A percentile compares a stretch with the other conserved stretches of the same genome.
These are phyloP conservation scores for Ophiocordyceps camponoti-floridani DNA, from an alignment of 2,329 filamentous ascomycete species.

Conservation along the genomic window DNA sequence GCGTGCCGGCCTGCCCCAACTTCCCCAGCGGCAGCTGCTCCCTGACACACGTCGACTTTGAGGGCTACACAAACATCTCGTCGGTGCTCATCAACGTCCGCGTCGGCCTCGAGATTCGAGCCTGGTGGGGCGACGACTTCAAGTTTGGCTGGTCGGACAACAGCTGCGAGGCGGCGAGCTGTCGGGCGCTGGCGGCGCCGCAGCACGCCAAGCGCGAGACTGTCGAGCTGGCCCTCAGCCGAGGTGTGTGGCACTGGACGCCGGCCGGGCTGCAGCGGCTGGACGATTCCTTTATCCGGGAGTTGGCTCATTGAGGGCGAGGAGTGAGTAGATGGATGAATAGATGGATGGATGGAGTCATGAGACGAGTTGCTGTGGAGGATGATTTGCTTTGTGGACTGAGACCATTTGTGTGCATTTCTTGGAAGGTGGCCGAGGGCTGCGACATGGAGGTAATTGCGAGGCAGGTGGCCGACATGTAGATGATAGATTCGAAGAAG, in stretches of 20 bases:
- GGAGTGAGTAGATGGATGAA: conserved; percentile 1
- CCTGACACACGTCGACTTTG: conserved; percentile 16
- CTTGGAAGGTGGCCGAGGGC: conserved; percentile 15
- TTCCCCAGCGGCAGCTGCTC: conserved; percentile 15
- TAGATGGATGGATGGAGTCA: background rate
- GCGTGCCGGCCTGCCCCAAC: conserved; percentile 17
- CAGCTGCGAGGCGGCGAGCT: conserved; percentile 18
- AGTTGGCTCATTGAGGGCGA: conserved; percentile 10
- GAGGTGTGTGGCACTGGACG: conserved; percentile 17
- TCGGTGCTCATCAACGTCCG: conserved; percentile 19
- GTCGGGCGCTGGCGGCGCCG: conserved; percentile 11
- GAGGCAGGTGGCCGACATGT: conserved; percentile 8
- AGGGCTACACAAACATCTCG: conserved; percentile 19
- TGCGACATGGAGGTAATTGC: conserved; percentile 13
- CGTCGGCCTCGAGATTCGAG: conserved; percentile 17
- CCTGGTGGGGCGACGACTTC: conserved; percentile 24
- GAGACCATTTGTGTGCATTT: conserved; percentile 15
- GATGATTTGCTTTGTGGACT: conserved; percentile 12
- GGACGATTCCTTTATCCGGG: conserved; percentile 13
- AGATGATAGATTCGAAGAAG: conserved; percentile 4
- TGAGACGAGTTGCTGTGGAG: conserved; percentile 10
- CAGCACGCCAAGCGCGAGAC: conserved; percentile 14
- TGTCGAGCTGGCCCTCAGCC: conserved; percentile 12
- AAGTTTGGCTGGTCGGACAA: conserved; percentile 22
- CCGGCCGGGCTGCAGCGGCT: conserved; percentile 13